These are phyloP conservation scores for Fraxinus baroniana DNA, from an alignment of 305 asterid species.

Conservation along the genomic window DNA sequence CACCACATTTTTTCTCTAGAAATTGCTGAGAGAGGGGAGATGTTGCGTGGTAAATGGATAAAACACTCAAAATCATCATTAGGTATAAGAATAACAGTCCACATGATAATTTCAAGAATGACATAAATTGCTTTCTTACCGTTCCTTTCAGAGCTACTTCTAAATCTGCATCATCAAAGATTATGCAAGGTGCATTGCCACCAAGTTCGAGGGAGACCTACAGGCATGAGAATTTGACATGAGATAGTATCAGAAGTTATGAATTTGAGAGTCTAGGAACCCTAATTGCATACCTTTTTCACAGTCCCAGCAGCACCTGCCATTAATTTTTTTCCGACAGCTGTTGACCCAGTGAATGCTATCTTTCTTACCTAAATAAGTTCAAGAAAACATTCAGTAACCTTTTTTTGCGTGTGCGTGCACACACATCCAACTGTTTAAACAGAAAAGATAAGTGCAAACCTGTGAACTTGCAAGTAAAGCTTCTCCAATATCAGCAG, in stretches of 20 bases:
- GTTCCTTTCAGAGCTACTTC: constrained; percentile 94
- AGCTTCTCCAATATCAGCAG: constrained; percentile 83
- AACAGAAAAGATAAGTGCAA: constrained; percentile 12
- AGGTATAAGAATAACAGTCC: neutral
- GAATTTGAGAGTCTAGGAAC: constrained; percentile 22
- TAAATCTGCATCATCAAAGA: constrained; percentile 95
- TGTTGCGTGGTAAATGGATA: neutral
- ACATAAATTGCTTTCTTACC: constrained; percentile 44
- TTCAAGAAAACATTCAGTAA: constrained; percentile 19
- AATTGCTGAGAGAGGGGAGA: neutral
- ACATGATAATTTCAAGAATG: constrained; percentile 16
- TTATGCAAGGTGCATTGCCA: constrained; percentile 96
- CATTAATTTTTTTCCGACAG: constrained; percentile 91
- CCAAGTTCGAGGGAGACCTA: constrained; percentile 99
- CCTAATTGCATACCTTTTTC: constrained; percentile 58
- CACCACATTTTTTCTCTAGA: neutral
- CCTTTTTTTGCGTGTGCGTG: neutral
- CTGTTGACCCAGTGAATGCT: constrained; percentile 97
- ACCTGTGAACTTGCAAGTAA: constrained; percentile 81
- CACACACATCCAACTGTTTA: neutral
- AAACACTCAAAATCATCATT: neutral
- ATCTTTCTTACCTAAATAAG: constrained; percentile 78
- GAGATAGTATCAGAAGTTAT: constrained; percentile 20
- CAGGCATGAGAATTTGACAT: constrained; percentile 18
- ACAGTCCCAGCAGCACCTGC: constrained; percentile 94